phyloP scores from a whole-genome alignment of 1,139 yeast species.

The Diutina scorzettiae region DNA sequence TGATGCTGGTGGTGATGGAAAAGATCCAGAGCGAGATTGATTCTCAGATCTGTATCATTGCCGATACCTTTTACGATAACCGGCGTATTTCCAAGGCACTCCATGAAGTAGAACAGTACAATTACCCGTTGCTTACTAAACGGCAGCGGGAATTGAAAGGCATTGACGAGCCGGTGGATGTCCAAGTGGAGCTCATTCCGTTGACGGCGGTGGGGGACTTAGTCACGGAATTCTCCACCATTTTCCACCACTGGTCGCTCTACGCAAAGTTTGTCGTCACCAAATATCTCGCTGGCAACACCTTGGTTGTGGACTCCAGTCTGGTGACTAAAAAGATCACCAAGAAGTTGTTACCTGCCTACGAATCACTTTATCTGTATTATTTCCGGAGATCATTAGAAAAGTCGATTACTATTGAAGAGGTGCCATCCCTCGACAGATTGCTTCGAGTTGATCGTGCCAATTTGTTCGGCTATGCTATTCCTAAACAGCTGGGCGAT shows the following conservation, averaged over 20 bases:
- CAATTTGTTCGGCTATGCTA: conserved; percentile 6
- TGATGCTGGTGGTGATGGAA: conserved; percentile 56
- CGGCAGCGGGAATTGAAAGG: conserved; percentile 9
- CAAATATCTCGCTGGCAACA: conserved; percentile 23
- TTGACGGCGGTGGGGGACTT: conserved; percentile 44
- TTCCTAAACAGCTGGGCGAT: neutral
- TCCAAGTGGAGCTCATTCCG: conserved; percentile 16
- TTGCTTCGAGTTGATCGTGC: conserved; percentile 12
- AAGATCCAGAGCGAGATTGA: conserved; percentile 82
- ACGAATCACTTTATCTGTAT: conserved; percentile 51
- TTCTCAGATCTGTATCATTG: conserved; percentile 75
- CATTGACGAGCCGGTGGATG: conserved; percentile 7
- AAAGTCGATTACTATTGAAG: conserved; percentile 72
- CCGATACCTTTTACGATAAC: conserved; percentile 77
- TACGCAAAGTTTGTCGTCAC: conserved; percentile 66
- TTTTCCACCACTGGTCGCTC: conserved; percentile 79
- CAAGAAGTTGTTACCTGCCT: conserved; percentile 42
- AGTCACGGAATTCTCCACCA: conserved; percentile 58
- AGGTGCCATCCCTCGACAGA: conserved; percentile 41
- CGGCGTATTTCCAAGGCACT: conserved; percentile 46
- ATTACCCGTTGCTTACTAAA: conserved; percentile 35
- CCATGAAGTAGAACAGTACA: conserved; percentile 45
- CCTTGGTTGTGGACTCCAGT: conserved; percentile 24
- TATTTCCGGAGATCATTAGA: conserved; percentile 72
- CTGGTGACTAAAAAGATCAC: conserved; percentile 49